Base-by-base conservation (phyloP, 495 filamentous ascomycete genomes). In the Aspergillus nidulans region DNA sequence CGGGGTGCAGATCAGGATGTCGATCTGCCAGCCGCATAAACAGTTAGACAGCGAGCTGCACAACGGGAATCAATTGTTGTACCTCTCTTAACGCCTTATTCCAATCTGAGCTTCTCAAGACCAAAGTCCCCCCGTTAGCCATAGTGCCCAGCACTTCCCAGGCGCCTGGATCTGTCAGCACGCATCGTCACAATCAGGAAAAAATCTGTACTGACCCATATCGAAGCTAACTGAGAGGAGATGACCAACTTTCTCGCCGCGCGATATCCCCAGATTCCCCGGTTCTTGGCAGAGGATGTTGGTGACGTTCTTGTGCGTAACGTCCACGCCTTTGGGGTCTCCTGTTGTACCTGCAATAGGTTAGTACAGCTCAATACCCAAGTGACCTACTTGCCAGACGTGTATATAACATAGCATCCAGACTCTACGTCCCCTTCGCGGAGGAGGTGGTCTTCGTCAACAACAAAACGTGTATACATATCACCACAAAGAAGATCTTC, bases 131-230 rank as follows among this genome's bases (percentile, higher is more conserved):
- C 3, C 52, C 52, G 32, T 54, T 54, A 12, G 40, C 21, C 25
- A 54, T 19, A 34, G 25, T 36, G n/a, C 25, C 52, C 5, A 54
- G 42, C 18, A 54, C 47, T 30, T 54, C 52, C 52, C 52, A 54
- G 19, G 52, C 52, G 2, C 41, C 52, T 54, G 18, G 24, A 2
- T 38, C 47, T 24, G 5, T 38, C 28, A 38, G 46, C 8, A 40
- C n/a, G 41, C 21, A 6, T 43, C 50, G 7, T 30, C 13, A 32
- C 24, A 47, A 20, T 39, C 28, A 28, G 18, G 12, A 38, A 24
- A n/a, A 19, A n/a, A 47, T 30, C n/a, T n/a, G n/a, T n/a, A n/a
- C 52, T 54, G 7, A 54, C 52, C 52, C 52, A 54, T 54, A 32
- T 54, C 52, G 26, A 54, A 54, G 30, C 52, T 47, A 24, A 54